Conservation (phyloP, 2,329 filamentous ascomycete genomes). For the Xylariaceae sp. region DNA sequence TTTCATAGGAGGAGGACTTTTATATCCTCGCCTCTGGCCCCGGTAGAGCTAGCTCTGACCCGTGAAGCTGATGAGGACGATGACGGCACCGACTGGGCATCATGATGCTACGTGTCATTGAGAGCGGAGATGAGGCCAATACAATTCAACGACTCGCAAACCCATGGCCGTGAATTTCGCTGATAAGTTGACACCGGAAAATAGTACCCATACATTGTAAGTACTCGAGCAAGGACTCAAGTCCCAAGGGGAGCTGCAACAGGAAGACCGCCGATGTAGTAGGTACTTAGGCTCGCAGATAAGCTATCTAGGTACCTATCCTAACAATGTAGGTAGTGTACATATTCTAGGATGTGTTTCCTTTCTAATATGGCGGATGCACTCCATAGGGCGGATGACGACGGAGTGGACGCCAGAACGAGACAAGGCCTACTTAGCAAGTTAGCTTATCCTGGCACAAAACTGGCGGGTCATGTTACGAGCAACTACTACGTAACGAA, state of each 20-base stretch:
- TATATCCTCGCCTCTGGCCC: not conserved
- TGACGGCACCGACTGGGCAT: not conserved
- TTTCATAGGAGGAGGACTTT: not conserved
- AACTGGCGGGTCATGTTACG: too few relatives aligned
- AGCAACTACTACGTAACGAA: too few relatives aligned
- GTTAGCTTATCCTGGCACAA: too few relatives aligned
- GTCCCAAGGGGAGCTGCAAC: too few relatives aligned
- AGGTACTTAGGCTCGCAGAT: too few relatives aligned
- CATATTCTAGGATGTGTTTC: not conserved
- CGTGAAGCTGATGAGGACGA: not conserved
- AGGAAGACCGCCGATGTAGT: too few relatives aligned
- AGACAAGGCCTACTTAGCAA: not conserved
- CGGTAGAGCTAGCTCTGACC: not conserved
- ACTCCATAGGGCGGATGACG: not conserved
- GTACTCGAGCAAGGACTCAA: not conserved
- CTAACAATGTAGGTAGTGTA: not conserved
- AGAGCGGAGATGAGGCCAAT: conserved; percentile 14
- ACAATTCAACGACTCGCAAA: not conserved
- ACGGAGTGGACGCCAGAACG: not conserved
- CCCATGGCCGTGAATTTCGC: not conserved
- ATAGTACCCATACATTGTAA: not conserved
- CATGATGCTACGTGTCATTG: conserved; percentile 6
- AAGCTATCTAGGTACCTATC: too few relatives aligned
- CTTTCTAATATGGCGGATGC: not conserved
- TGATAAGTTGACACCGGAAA: not conserved